A percentile compares a stretch with the other conserved stretches of the same genome.
Conservation (phyloP, 1,284 basidiomycete species). For the Somion occarium region DNA sequence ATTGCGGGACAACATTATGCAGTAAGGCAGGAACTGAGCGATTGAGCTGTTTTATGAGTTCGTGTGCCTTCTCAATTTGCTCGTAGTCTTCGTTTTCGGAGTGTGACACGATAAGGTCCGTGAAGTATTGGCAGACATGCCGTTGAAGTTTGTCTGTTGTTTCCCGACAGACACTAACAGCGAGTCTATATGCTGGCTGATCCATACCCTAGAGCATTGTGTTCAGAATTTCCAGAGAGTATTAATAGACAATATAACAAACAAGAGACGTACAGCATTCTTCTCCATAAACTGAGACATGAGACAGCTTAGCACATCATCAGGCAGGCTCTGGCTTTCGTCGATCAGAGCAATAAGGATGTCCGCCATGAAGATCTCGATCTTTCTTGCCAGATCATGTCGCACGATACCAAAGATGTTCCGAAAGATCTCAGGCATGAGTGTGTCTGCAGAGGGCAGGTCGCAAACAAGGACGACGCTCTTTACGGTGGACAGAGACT, state of each 20-base stretch:
- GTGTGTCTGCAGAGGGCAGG: conserved; percentile 80
- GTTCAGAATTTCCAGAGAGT: too few relatives aligned
- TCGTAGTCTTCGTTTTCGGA: conserved; percentile 55
- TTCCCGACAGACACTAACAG: conserved; percentile 82
- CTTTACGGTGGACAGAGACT: conserved; percentile 91
- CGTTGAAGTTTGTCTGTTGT: conserved; percentile 87
- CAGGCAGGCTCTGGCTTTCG: conserved; percentile 73
- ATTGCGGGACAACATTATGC: conserved; percentile 87
- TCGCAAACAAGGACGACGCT: conserved; percentile 93
- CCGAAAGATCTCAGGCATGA: conserved; percentile 81
- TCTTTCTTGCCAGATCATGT: conserved; percentile 83
- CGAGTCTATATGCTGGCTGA: conserved; percentile 79
- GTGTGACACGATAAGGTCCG: conserved; percentile 74
- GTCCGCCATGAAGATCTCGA: conserved; percentile 85
- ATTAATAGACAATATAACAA: neutral
- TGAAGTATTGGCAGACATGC: conserved; percentile 88
- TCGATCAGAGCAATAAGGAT: conserved; percentile 89
- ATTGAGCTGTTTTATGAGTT: conserved; percentile 83
- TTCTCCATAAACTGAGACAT: conserved; percentile 85
- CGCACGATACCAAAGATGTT: conserved; percentile 79
- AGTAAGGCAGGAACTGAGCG: conserved; percentile 78
- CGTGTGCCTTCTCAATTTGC: conserved; percentile 74
- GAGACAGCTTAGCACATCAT: conserved; percentile 76
- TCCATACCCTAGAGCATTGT: conserved; percentile 64
- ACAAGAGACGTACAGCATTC: conserved; percentile 34